Evolutionary conservation across 805 yeast genomes (phyloP), one percentile per base, ranked within the genome.

Genomic region (Candida succiphila): DNA sequence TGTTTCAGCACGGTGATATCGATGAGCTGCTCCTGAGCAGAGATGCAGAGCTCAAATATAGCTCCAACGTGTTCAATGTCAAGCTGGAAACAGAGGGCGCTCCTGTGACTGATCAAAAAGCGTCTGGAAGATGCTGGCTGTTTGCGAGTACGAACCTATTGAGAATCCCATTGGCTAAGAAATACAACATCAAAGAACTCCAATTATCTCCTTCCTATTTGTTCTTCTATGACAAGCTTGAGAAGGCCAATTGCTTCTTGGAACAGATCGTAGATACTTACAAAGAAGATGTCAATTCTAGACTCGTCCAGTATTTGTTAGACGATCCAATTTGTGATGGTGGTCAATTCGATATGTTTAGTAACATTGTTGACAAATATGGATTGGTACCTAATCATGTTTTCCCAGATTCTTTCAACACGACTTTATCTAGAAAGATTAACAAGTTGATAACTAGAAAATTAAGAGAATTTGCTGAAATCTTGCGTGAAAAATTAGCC

Each of bases 101-200:
- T 1, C 87, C 88, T 18, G 67, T 80, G 14, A 77, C 81, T 35
- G 77, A 79, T 57, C 95, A 85, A 61, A 70, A 72, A 46, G 54
- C 73, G 9, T 73, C 85, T 17, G 95, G 95, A 21, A 63, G 94
- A 46, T 85, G 95, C 58, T 85, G 95, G 95, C 67, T 85, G 39
- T 85, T 85, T 56, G 95, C 95, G 9, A 71, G 89, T 1, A 73
- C 84, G 34, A 85, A 86, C 45, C 68, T 80, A 36, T 60, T 84
- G 48, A 69, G 95, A 46, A 52, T 78, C 33, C 67, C 67, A 34
- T 70, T 82, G 27, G 74, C 77, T 56, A 63, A 68, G 45, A 69
- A 69, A 49, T 69, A 77, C 54, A 74, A 78, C 48, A 56, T 85
- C 45, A 74, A 75, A 44, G 70, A 68, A 44, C 75, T 82, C 52